phyloP scores from a whole-genome alignment of 352 stramenopile genomes.

The Globisporangium spinosum region DNA sequence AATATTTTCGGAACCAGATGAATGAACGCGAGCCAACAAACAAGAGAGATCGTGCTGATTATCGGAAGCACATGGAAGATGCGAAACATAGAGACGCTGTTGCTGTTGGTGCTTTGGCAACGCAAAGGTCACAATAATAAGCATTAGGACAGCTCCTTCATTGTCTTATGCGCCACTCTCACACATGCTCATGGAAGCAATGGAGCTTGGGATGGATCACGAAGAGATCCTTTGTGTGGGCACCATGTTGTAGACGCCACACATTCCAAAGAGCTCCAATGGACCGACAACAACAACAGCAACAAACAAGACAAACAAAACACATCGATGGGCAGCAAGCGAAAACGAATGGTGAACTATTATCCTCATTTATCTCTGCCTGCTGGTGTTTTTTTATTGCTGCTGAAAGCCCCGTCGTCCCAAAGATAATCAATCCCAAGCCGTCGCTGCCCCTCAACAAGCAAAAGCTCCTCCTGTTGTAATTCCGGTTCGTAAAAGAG shows the following conservation, averaged over 20 bases:
- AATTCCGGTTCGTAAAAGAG: slow-evolving; percentile 1
- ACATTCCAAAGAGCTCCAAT: slow-evolving; percentile 13
- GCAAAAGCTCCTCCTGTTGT: slow-evolving; percentile 17
- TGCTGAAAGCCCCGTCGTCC: slow-evolving; percentile 20
- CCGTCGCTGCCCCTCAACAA: slow-evolving; percentile 15
- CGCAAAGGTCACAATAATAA: background rate
- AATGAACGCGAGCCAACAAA: background rate
- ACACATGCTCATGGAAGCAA: background rate
- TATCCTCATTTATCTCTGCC: slow-evolving; percentile 26
- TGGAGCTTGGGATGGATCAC: background rate
- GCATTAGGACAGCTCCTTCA: too few species aligned
- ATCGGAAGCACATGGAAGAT: background rate
- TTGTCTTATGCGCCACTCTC: too few species aligned
- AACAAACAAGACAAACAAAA: slow-evolving; percentile 18
- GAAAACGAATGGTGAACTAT: slow-evolving; percentile 32
- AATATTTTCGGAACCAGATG: background rate
- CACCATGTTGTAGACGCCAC: slow-evolving; percentile 15
- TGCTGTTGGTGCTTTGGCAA: background rate
- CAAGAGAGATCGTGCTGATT: background rate
- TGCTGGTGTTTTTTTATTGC: slow-evolving; percentile 9
- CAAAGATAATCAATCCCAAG: slow-evolving; percentile 11
- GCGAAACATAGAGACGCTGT: background rate
- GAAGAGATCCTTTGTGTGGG: background rate
- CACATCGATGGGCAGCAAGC: slow-evolving; percentile 1
- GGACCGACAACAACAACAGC: background rate